Conservation (phyloP, 352 stramenopile species). For the Pythium sukuiense region DNA sequence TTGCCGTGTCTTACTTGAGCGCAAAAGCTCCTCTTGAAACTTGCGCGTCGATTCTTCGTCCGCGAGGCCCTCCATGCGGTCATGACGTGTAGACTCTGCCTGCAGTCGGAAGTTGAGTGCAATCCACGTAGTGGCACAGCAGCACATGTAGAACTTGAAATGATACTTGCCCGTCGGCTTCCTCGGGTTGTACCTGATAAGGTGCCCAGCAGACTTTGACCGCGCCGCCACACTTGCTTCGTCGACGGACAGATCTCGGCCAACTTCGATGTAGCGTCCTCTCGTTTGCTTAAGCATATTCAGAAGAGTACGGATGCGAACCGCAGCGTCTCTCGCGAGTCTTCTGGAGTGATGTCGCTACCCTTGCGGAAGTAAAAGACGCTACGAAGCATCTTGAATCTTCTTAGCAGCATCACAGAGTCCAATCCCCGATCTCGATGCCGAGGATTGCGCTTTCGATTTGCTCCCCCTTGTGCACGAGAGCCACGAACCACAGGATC, state of each 20-base stretch:
- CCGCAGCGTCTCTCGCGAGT: slow-evolving; percentile 7
- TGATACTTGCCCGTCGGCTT: slow-evolving; percentile 38
- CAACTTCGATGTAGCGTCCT: slow-evolving; percentile 27
- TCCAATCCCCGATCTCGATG: slow-evolving; percentile 7
- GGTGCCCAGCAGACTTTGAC: slow-evolving; percentile 29
- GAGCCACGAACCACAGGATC: slow-evolving; percentile 33
- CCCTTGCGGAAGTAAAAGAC: slow-evolving; percentile 23
- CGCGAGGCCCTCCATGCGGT: slow-evolving; percentile 16
- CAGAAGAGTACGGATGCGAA: slow-evolving; percentile 27
- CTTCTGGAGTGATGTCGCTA: slow-evolving; percentile 4
- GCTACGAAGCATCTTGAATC: slow-evolving; percentile 31
- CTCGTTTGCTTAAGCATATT: slow-evolving; percentile 29
- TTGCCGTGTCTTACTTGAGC: slow-evolving; percentile 13
- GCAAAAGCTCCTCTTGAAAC: slow-evolving; percentile 2
- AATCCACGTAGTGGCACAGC: slow-evolving; percentile 33
- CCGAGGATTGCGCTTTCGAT: slow-evolving; percentile 22
- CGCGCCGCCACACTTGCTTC: slow-evolving; percentile 29
- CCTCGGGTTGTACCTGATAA: slow-evolving; percentile 34
- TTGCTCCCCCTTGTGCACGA: slow-evolving; percentile 31
- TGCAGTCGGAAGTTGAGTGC: slow-evolving; percentile 32
- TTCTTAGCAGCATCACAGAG: slow-evolving; percentile 19
- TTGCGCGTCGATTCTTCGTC: background rate
- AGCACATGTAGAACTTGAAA: slow-evolving; percentile 36
- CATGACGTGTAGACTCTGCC: slow-evolving; percentile 16
- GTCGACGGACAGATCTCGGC: slow-evolving; percentile 29